Conservation (phyloP, 2,329 filamentous ascomycete species). For the Ophiostoma sp. region DNA sequence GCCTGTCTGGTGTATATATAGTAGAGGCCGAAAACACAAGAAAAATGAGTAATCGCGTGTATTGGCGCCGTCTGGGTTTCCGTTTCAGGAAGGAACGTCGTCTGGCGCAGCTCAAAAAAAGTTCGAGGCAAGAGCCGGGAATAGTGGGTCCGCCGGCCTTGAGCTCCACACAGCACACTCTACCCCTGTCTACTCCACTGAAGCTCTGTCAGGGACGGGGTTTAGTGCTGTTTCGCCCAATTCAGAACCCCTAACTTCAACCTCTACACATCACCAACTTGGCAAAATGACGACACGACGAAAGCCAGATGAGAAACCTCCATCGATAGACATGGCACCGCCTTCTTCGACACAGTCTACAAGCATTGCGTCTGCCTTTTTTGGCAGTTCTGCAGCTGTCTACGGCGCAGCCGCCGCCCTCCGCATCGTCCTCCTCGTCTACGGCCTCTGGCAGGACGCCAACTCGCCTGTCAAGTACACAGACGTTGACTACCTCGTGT, state of each 20-base stretch:
- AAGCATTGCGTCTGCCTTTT: constrained; percentile 29
- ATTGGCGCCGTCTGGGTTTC: background rate
- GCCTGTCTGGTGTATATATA: background rate
- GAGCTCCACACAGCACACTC: background rate
- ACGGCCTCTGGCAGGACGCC: constrained; percentile 88
- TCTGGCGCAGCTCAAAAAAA: background rate
- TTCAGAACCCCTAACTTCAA: background rate
- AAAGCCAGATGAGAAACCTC: background rate
- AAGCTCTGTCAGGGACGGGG: background rate
- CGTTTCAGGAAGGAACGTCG: constrained; percentile 3
- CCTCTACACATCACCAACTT: background rate
- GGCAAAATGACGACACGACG: constrained; percentile 8
- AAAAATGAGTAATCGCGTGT: background rate
- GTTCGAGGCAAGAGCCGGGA: constrained; percentile 5
- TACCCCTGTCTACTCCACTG: background rate
- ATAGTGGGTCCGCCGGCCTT: constrained; percentile 3
- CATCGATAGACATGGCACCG: background rate
- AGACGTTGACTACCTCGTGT: constrained; percentile 97
- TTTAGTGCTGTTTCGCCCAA: constrained; percentile 4
- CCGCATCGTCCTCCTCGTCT: constrained; percentile 69
- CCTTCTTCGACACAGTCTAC: constrained; percentile 15
- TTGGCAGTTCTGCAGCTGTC: constrained; percentile 43
- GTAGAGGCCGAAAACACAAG: background rate
- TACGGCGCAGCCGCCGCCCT: constrained; percentile 57
- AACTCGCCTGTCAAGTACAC: constrained; percentile 94